Evolutionary conservation across 768 basidiomycete species (phyloP), one percentile per base, ranked within the genome.

Genomic region (Naganishia vaughanmartiniae): DNA sequence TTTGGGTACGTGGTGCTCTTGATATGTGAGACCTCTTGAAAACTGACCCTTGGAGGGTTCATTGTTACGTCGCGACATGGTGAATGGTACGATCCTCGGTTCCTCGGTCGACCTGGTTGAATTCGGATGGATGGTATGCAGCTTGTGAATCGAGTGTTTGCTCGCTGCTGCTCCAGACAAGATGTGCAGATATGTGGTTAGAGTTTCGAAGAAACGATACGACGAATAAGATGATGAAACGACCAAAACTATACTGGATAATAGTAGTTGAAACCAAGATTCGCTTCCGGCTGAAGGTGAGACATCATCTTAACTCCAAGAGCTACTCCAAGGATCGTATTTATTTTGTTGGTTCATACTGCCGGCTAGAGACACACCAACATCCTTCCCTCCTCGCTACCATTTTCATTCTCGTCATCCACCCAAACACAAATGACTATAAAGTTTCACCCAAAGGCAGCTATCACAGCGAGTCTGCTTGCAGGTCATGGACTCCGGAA

Each of bases 401-500:
- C 42, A 7, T 42, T 15, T 42, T 42, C 14, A 15, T 42, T 11
- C 14, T 15, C 42, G 17, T 42, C 48, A 24, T 9, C 54, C 31
- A 5, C 54, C 15, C 12, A 2, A 30, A 15, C 54, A 30, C 30
- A 55, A 7, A 69, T 58, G 28, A 31, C 3, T 1, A 21, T 69
- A 28, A 69, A 69, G 34, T 30, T 69, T 46, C 68, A 69, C 26
- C 68, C 70, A 21, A 69, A 69, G 39, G 68, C 73, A 1, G 55
- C 65, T 30, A 0, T 45, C 46, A 58, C 69, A 24, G 28, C 54
- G 4, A 75, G 84, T 0, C 76, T 86, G 2, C 84, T 93, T 21
- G 86, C 87, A 36, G 73, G 83, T 0, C 90, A 92, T 83, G 93
- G 93, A 4, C 82, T 86, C 12, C 85, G 86, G 19, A 90, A 88